phyloP scores from a whole-genome alignment of 176 grass and related monocot species.

The Saccharum spontaneum region DNA sequence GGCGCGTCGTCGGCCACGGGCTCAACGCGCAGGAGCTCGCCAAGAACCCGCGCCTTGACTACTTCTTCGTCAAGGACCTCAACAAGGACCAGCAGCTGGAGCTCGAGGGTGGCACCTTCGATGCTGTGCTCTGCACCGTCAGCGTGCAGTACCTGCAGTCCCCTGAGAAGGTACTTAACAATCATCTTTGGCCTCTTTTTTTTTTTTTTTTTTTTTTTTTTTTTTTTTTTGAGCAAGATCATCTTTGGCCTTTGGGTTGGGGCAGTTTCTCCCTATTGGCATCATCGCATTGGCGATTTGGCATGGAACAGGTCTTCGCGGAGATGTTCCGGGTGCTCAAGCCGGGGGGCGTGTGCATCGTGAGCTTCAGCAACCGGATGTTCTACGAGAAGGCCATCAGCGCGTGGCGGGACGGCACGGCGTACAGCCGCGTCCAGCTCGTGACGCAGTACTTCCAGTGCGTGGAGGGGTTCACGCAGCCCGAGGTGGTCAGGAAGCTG shows the following conservation, averaged over 20 bases:
- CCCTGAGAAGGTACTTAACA: slow-evolving; percentile 57
- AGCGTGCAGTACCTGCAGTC: slow-evolving; percentile 84
- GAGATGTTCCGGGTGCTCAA: slow-evolving; percentile 90
- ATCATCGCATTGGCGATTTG: background rate
- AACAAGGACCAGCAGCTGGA: slow-evolving; percentile 67
- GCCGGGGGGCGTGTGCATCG: slow-evolving; percentile 79
- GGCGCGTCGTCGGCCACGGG: slow-evolving; percentile 75
- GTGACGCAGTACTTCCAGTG: slow-evolving; percentile 84
- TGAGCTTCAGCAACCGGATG: slow-evolving; percentile 91
- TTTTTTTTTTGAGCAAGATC: background rate
- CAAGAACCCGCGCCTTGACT: slow-evolving; percentile 67
- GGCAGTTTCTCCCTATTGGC: background rate
- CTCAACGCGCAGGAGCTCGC: slow-evolving; percentile 94
- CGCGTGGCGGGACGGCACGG: slow-evolving; percentile 81
- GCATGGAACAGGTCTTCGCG: slow-evolving; percentile 55
- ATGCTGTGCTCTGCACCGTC: slow-evolving; percentile 80
- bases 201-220: too few species aligned
- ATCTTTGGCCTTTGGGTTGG: background rate
- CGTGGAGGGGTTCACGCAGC: slow-evolving; percentile 87
- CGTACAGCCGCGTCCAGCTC: slow-evolving; percentile 81
- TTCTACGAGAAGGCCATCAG: slow-evolving; percentile 91
- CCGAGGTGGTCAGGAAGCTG: slow-evolving; percentile 68
- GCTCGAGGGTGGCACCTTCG: slow-evolving; percentile 46
- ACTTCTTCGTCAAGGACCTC: slow-evolving; percentile 89
- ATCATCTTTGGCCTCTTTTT: background rate